Evolutionary conservation across 371 early-diverging fungal genomes (phyloP), one percentile per base, ranked within the genome.

Genomic region (Basidiobolus meristosporus): DNA sequence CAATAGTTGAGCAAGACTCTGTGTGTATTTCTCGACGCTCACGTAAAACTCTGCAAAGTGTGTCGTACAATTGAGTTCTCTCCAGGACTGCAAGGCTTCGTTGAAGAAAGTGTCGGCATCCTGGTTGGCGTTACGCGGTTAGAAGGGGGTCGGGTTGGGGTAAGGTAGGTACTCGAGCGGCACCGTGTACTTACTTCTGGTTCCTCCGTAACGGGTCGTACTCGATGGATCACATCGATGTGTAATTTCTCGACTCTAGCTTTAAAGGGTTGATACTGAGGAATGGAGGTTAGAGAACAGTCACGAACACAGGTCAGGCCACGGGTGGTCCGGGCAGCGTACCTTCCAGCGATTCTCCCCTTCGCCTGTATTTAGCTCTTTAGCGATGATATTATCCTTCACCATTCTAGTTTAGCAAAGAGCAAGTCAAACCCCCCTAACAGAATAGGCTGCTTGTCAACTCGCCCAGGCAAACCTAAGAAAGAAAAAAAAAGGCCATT

Each of bases 61-160:
- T 21, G 64, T 63, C 1, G 97, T 88, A 47, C 75, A 55, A 58
- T 96, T 92, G 31, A 84, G 61, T 41, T 93, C 95, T 39, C 59
- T 65, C 87, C 87, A 89, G 31, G 66, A 60, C 22, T 60, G 57
- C 10, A 92, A 52, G 0, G 78, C 60, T 43, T 86, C 81, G 38
- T 77, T 68, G 48, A 93, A 91, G 53, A 73, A 89, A 18, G 89
- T 84, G 21, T 74, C 82, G 36, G 65, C 58, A 7, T 61, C 65
- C 38, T 74, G 22, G 14, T 28, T n/a, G 12, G n/a, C 33, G 36
- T 37, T 11, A 18, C 30, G 26, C 43, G 33, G 35, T 36, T 18
- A 14, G 29, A 11, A 54, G 3, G 18, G 14, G 15, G 15, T 30
- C 39, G 1, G 14, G 23, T 12, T 39, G 14, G n/a, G 23, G 3